Conservation (phyloP, 352 stramenopile genomes). For the Globisporangium solare region DNA sequence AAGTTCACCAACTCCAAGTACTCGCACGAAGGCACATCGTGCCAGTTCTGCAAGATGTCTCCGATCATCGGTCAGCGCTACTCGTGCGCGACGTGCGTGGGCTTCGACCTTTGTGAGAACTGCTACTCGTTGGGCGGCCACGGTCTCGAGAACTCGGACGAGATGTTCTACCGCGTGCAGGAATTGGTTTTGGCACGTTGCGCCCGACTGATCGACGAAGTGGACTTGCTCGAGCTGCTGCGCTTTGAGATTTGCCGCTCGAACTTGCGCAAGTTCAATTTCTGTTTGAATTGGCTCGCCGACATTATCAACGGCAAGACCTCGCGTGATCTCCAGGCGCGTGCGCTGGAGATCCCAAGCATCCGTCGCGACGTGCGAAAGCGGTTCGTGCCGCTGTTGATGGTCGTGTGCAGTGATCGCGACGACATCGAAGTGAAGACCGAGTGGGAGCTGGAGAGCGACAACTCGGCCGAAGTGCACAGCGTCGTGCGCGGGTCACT, state of each 20-base stretch:
- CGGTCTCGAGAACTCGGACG: constrained; percentile 80
- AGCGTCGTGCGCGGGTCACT: constrained; percentile 52
- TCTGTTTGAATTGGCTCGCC: constrained; percentile 79
- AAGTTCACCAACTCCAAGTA: constrained; percentile 65
- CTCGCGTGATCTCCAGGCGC: constrained; percentile 65
- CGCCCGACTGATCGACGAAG: constrained; percentile 48
- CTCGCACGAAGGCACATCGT: constrained; percentile 70
- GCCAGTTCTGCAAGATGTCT: constrained; percentile 75
- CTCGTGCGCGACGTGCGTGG: constrained; percentile 73
- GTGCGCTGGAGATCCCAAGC: constrained; percentile 72
- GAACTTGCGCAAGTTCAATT: constrained; percentile 84
- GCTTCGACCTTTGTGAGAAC: constrained; percentile 77
- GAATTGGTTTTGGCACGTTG: constrained; percentile 70
- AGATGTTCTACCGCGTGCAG: constrained; percentile 80
- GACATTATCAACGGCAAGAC: constrained; percentile 80
- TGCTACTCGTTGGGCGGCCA: constrained; percentile 82
- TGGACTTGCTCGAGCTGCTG: constrained; percentile 74
- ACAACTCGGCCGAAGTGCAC: constrained; percentile 60
- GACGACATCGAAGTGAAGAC: constrained; percentile 83
- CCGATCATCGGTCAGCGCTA: constrained; percentile 75
- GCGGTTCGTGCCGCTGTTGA: constrained; percentile 74
- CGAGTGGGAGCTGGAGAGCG: constrained; percentile 80
- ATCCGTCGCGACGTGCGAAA: constrained; percentile 77
- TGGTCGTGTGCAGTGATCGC: constrained; percentile 70
- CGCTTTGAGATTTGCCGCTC: constrained; percentile 84